Evolutionary conservation across 2,329 filamentous ascomycete genomes (phyloP).

Genomic region (Trichophyton rubrum): DNA sequence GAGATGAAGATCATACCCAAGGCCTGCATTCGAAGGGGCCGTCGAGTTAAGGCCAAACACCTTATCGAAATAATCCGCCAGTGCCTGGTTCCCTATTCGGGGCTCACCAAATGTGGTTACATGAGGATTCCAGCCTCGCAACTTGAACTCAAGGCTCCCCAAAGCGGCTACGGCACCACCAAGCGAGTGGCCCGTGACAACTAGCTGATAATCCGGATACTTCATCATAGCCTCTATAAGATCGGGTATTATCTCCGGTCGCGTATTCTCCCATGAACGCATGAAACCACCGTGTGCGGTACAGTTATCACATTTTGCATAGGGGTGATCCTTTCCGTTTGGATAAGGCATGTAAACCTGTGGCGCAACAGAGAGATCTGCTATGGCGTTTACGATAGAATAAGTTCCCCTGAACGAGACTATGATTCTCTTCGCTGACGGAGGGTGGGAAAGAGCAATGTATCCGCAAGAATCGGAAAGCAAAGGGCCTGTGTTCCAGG

Average conservation of each 20-base stretch:
- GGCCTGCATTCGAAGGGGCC: neutral
- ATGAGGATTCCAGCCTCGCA: conserved; percentile 59
- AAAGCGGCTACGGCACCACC: conserved; percentile 85
- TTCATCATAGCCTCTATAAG: conserved; percentile 47
- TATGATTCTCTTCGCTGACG: conserved; percentile 52
- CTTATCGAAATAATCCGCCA: conserved; percentile 43
- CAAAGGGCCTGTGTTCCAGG: conserved; percentile 81
- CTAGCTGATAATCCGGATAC: conserved; percentile 60
- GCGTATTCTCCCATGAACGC: conserved; percentile 66
- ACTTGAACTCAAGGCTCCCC: conserved; percentile 67
- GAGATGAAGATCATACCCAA: conserved; percentile 1
- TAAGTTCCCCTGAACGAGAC: conserved; percentile 92
- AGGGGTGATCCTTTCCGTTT: conserved; percentile 29
- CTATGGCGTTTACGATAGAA: conserved; percentile 78
- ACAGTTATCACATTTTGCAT: conserved; percentile 60
- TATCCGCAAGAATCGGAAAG: conserved; percentile 89
- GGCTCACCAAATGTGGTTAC: conserved; percentile 94
- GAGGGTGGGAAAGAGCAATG: conserved; percentile 68
- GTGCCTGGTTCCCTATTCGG: conserved; percentile 42
- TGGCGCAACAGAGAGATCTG: conserved; percentile 77
- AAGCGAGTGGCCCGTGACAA: conserved; percentile 79
- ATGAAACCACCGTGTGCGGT: conserved; percentile 89
- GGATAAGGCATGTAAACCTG: conserved; percentile 80
- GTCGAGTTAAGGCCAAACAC: conserved; percentile 32
- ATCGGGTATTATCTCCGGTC: conserved; percentile 54